Evolutionary conservation across 441 rosid species (phyloP).

Genomic region (Jatropha multifida): DNA sequence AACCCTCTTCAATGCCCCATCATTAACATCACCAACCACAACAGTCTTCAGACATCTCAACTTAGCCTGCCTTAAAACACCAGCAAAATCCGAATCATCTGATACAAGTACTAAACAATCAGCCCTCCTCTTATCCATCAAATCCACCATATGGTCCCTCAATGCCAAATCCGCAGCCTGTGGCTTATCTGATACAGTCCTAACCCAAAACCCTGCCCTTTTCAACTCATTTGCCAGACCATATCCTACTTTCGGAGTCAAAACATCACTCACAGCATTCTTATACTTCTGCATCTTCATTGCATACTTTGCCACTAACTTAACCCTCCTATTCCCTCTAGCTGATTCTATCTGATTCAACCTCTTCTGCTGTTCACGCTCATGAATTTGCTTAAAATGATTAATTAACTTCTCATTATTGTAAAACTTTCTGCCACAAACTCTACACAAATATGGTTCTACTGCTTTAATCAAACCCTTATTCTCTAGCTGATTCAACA

Average conservation of each 20-base stretch:
- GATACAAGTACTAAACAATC: slow-evolving; percentile 83
- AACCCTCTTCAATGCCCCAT: slow-evolving; percentile 67
- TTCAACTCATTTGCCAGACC: slow-evolving; percentile 71
- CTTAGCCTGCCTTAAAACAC: slow-evolving; percentile 64
- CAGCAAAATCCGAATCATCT: slow-evolving; percentile 81
- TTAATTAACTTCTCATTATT: slow-evolving; percentile 56
- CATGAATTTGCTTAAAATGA: slow-evolving; percentile 84
- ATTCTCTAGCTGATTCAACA: slow-evolving; percentile 57
- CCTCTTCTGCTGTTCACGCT: slow-evolving; percentile 73
- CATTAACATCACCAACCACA: slow-evolving; percentile 65
- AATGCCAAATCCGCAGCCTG: slow-evolving; percentile 74
- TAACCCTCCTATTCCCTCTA: slow-evolving; percentile 68
- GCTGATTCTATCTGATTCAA: slow-evolving; percentile 76
- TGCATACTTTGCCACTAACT: slow-evolving; percentile 61
- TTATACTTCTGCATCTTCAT: slow-evolving; percentile 86
- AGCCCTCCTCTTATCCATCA: slow-evolving; percentile 69
- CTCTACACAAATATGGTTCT: slow-evolving; percentile 62
- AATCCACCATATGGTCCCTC: slow-evolving; percentile 69
- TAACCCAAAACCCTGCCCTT: slow-evolving; percentile 76
- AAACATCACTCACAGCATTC: slow-evolving; percentile 49
- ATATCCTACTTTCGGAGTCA: slow-evolving; percentile 71
- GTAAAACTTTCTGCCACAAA: slow-evolving; percentile 76
- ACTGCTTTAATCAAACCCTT: slow-evolving; percentile 52
- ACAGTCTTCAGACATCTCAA: slow-evolving; percentile 72
- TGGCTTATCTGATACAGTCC: slow-evolving; percentile 60